phyloP scores from a whole-genome alignment of 306 rosid genomes.

The Gastrolobium bilobum region DNA sequence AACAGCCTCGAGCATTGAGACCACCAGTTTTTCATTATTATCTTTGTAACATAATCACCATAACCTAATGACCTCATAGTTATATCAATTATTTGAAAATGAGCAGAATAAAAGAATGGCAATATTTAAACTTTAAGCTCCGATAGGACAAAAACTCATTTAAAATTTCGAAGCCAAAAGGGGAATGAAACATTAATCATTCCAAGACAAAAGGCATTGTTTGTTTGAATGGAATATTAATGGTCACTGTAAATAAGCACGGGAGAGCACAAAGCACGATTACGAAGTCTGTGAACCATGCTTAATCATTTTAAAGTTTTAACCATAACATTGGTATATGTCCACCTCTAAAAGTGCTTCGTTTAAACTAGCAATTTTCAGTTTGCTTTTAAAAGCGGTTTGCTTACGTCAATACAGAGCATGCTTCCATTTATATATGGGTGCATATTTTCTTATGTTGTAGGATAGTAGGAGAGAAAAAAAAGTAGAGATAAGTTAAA shows the following conservation, averaged over 20 bases:
- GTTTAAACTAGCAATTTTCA: conserved; percentile 40
- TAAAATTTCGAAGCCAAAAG: conserved; percentile 60
- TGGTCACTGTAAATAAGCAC: conserved; percentile 59
- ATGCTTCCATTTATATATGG: conserved; percentile 50
- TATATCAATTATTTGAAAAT: conserved; percentile 43
- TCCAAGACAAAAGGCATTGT: conserved; percentile 50
- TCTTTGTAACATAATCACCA: neutral
- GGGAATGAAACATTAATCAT: conserved; percentile 48
- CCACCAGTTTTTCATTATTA: conserved; percentile 5
- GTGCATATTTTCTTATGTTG: no score
- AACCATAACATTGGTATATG: conserved; percentile 39
- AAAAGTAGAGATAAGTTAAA: no score
- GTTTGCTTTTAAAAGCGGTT: conserved; percentile 32
- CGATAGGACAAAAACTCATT: conserved; percentile 41
- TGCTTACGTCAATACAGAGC: conserved; percentile 58
- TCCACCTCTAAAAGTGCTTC: conserved; percentile 50
- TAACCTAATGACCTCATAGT: conserved; percentile 26
- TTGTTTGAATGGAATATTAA: conserved; percentile 54
- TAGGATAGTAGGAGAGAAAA: no score
- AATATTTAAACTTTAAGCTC: conserved; percentile 28
- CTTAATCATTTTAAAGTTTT: neutral
- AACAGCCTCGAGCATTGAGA: conserved; percentile 54
- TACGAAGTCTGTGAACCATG: conserved; percentile 40
- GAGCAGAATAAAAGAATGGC: conserved; percentile 23
- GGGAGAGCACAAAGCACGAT: conserved; percentile 59